Base-by-base conservation (phyloP, 441 rosid genomes). In the Gossypium trilobum region DNA sequence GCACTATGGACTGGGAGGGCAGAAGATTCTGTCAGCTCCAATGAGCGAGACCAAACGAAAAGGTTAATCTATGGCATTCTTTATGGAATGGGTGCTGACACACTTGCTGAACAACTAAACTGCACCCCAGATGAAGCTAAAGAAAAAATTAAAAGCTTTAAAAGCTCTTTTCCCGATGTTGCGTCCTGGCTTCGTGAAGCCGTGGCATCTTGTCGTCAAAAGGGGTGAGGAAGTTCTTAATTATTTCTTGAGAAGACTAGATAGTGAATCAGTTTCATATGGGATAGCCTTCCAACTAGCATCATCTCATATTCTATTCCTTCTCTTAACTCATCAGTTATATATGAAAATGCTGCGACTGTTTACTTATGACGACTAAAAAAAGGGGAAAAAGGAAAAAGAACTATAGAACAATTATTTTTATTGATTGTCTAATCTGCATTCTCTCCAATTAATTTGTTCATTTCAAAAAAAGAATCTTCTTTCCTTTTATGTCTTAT, bases 71-170 rank as follows among this genome's bases (percentile, higher is more conserved):
- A 95, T 69, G 99, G 97, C 57, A 91, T 95, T 81, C 95, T 95
- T 20, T 95, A 95, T 81, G 99, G 99, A 80, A 95, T 95, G 99
- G 98, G 99, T 77, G 90, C 98, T 73, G 92, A 84, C 51, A 80
- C 83, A 72, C 97, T 95, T 74, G 87, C 97, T 20, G 91, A 91
- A 77, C 97, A 95, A 81, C 85, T 95, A 79, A 87, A 85, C 54
- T 92, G 98, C 84, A 87, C 84, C 78, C 70, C 89, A 23, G 92
- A 88, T 68, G 97, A 86, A 83, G 99, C 99, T 71, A 83, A 86
- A 66, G 91, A 82, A 74, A 95, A 90, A 86, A 95, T 92, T 71
- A 81, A 76, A 85, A 84, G 89, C 83, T 91, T 95, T 71, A 91
- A 92, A 86, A 84, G 78, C 79, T 80, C 82, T 70, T 95, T 92